Evolutionary conservation across 495 filamentous ascomycete genomes (phyloP).

Genomic region (Penicillium coprophilum): DNA sequence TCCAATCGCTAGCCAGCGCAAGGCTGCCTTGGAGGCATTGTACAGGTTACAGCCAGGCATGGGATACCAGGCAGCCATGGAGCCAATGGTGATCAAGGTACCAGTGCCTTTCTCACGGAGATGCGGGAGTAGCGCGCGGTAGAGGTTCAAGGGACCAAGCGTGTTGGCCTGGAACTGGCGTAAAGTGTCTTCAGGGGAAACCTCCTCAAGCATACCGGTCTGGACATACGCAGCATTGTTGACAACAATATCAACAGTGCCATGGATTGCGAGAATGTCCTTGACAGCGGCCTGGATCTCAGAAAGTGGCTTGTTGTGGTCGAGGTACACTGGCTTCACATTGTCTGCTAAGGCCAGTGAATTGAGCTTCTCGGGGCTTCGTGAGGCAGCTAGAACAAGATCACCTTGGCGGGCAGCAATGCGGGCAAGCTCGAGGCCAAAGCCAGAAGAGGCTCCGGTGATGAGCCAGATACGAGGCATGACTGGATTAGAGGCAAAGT

Average conservation of each 20-base stretch:
- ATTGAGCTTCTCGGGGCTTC: conserved; percentile 24
- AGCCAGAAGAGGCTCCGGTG: conserved; percentile 53
- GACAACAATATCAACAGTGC: conserved; percentile 51
- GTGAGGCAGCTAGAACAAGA: neutral
- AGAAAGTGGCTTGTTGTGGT: neutral
- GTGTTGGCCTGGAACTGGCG: conserved; percentile 37
- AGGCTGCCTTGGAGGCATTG: conserved; percentile 52
- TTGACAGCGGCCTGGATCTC: conserved; percentile 34
- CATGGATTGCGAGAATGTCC: conserved; percentile 19
- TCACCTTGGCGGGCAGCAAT: conserved; percentile 1
- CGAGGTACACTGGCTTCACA: conserved; percentile 20
- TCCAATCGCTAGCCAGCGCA: conserved; percentile 33
- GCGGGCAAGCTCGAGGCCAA: conserved; percentile 48
- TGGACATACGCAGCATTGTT: conserved; percentile 52
- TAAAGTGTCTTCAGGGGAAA: neutral
- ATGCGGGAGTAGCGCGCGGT: conserved; percentile 43
- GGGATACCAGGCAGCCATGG: conserved; percentile 21
- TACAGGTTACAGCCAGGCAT: conserved; percentile 57
- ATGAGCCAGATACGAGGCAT: conserved; percentile 53
- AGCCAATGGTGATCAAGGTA: conserved; percentile 40
- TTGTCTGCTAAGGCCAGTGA: conserved; percentile 9
- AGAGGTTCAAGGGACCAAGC: conserved; percentile 42
- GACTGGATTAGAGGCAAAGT: too few relatives aligned
- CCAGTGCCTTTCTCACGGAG: conserved; percentile 43
- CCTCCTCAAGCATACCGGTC: conserved; percentile 27